phyloP scores from a whole-genome alignment of 1,284 basidiomycete species.

The Cryptococcus deneoformans region DNA sequence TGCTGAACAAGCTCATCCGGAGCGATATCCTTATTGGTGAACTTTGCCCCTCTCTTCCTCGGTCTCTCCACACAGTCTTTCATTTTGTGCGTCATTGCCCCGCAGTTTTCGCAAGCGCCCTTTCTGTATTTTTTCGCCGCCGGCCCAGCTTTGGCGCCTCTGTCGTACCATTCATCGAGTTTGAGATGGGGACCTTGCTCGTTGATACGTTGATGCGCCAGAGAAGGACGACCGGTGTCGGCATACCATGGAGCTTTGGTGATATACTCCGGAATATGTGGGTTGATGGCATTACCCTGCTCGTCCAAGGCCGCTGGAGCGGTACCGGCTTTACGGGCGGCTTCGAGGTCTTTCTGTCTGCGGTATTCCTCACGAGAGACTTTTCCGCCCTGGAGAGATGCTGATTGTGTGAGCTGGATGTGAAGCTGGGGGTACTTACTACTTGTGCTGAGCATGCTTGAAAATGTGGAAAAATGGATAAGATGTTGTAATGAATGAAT shows the following conservation, averaged over 20 bases:
- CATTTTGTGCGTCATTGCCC: conserved; percentile 89
- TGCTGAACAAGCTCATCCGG: conserved; percentile 87
- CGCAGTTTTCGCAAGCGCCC: conserved; percentile 98
- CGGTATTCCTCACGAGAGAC: conserved; percentile 91
- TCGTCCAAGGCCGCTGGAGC: conserved; percentile 93
- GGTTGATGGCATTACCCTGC: conserved; percentile 93
- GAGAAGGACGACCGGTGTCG: conserved; percentile 80
- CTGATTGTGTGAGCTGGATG: conserved; percentile 12
- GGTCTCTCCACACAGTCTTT: conserved; percentile 95
- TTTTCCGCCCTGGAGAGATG: conserved; percentile 58
- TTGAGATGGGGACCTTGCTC: conserved; percentile 62
- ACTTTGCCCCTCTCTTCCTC: conserved; percentile 93
- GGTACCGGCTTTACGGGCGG: conserved; percentile 94
- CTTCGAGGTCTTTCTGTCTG: conserved; percentile 92
- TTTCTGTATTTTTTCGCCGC: conserved; percentile 95
- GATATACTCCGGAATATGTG: conserved; percentile 97
- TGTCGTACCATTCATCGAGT: conserved; percentile 88
- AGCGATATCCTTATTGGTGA: conserved; percentile 83
- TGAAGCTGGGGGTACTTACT: conserved; percentile 2
- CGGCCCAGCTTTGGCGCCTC: conserved; percentile 80
- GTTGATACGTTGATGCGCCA: conserved; percentile 88
- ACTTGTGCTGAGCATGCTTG: conserved; percentile 21
- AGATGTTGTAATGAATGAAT: not conserved
- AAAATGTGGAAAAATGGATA: not conserved
- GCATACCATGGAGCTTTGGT: conserved; percentile 99